Percentiles rank a stretch among this genome's conserved stretches.
Conservation (phyloP, 345 rosid species). For the Hirschfeldia incana region DNA sequence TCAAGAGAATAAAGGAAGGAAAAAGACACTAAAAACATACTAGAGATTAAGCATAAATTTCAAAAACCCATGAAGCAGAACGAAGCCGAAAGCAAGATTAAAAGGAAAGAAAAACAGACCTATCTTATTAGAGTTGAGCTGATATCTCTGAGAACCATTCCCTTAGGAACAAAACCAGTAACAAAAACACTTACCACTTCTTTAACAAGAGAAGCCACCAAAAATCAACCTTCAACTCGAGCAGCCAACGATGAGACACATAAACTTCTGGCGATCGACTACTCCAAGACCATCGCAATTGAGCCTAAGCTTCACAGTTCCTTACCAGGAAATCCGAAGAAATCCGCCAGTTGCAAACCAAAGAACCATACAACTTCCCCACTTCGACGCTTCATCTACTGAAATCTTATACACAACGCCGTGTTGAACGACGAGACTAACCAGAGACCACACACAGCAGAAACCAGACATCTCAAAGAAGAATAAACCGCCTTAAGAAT, state of each 20-base stretch:
- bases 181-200: neutral
- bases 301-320: too few relatives aligned
- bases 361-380: too few relatives aligned
- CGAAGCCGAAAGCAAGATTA: neutral
- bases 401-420: too few relatives aligned
- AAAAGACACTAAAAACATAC: neutral
- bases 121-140: neutral
- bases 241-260: neutral
- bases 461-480: neutral
- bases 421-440: neutral
- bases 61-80: neutral
- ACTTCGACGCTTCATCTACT: too few relatives aligned
- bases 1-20: neutral
- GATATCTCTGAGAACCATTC: neutral
- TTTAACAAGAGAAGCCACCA: neutral
- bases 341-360: too few relatives aligned
- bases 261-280: neutral
- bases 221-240: neutral
- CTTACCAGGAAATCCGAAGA: too few relatives aligned
- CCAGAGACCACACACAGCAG: neutral
- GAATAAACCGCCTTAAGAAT: neutral
- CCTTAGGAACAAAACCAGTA: neutral
- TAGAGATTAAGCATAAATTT: neutral
- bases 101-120: neutral
- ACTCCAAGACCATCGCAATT: too few relatives aligned